A percentile compares a stretch with the other conserved stretches of the same genome.
Conservation (phyloP, 108 stramenopile species). For the Fistulifera solaris region DNA sequence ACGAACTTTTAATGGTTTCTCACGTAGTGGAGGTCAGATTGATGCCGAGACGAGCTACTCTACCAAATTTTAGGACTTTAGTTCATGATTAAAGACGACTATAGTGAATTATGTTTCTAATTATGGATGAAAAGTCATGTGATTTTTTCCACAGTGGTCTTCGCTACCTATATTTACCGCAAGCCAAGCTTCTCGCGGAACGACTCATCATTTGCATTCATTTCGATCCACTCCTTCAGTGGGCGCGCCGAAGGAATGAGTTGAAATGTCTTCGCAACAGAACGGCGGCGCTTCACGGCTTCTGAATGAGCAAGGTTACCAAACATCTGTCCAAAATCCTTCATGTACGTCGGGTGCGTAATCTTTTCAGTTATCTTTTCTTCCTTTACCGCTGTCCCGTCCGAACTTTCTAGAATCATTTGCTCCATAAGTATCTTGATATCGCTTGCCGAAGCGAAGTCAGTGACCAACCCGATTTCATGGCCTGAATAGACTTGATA, state of each 20-base stretch:
- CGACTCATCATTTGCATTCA: slow-evolving; percentile 30
- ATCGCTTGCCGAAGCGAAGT: slow-evolving; percentile 30
- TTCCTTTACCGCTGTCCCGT: slow-evolving; percentile 12
- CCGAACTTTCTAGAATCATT: slow-evolving; percentile 12
- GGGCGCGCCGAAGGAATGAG: slow-evolving; percentile 34
- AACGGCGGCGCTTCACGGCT: slow-evolving; percentile 27
- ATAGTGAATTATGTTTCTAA: not conserved
- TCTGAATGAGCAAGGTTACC: slow-evolving; percentile 23
- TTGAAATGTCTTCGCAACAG: slow-evolving; percentile 41
- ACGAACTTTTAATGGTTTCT: slow-evolving; percentile 84
- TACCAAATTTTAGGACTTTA: slow-evolving; percentile 54
- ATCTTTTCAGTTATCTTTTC: slow-evolving; percentile 6
- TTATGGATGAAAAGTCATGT: not conserved
- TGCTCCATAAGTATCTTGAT: slow-evolving; percentile 23
- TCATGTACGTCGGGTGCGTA: slow-evolving; percentile 31
- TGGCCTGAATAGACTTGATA: slow-evolving; percentile 56
- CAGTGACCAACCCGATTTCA: slow-evolving; percentile 49
- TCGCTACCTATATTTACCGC: slow-evolving; percentile 10
- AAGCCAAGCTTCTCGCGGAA: slow-evolving; percentile 54
- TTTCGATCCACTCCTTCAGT: slow-evolving; percentile 40
- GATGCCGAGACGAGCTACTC: slow-evolving; percentile 52
- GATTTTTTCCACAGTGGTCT: too few relatives aligned
- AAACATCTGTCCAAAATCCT: slow-evolving; percentile 54
- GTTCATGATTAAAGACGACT: slow-evolving; percentile 14
- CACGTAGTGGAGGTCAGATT: slow-evolving; percentile 68